Base-by-base conservation (phyloP, 306 rosid genomes). In the Oxytropis ochrocephala region DNA sequence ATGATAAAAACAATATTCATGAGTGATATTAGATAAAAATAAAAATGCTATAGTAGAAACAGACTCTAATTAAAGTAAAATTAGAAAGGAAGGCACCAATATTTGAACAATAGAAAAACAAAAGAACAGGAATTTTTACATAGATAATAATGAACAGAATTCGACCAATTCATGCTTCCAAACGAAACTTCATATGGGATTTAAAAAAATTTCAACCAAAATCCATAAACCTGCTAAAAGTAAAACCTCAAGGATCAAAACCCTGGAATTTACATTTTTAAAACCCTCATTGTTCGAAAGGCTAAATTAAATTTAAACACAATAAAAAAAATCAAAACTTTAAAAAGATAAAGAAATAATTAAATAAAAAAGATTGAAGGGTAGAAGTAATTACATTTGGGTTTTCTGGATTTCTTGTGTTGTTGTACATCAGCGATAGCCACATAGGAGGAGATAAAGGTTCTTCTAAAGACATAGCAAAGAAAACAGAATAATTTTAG, bases 321-420 rank as follows among this genome's bases (percentile, higher is more conserved):
- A 24, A 24, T 24, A 24, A 24, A 36, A 24, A 24, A 36, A 8
- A 36, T 6, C 7, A 36, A 36, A 6, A 59, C 24, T 21, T 5
- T 17, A 53, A 43, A 5, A 0, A n/a, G 7, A 43, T 53, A 24
- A 12, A 14, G 0, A 7, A 17, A 71, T 5, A 33, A 16, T 35
- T 5, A 47, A 33, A 27, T 4, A 8, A 46, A 29, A 1, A 13
- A 13, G 8, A 24, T 30, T 65, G 11, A 18, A 59, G 8, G n/a
- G 42, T 42, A 54, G 75, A 68, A 29, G 27, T 55, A 56, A 8
- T 30, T 30, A 77, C 85, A 77, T 63, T 38, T 73, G 49, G 85
- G 85, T 69, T 77, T 81, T 35, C 8, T 68, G 70, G 74, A 44
- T 33, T 42, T 39, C 74, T 81, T 81, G 77, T 77, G 32, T 49